A percentile compares a stretch with the other conserved stretches of the same genome.
Evolutionary conservation across 208 protist species (phyloP).

Genomic region (Trypanosoma melophagium): DNA sequence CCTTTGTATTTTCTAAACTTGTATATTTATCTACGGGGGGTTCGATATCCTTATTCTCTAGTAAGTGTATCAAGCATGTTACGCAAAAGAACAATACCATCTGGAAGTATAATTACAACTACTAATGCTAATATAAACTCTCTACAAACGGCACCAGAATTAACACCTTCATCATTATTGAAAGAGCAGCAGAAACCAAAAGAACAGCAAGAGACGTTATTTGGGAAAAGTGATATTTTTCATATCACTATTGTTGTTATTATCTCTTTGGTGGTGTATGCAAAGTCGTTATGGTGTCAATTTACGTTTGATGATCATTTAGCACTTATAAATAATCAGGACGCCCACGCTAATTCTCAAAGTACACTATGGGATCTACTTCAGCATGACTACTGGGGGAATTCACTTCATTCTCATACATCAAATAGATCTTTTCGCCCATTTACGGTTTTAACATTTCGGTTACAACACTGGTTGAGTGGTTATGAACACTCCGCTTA

Average conservation of each 20-base stretch:
- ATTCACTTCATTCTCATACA: slow-evolving; percentile 30
- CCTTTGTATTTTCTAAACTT: too few relatives aligned
- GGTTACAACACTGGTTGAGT: slow-evolving; percentile 59
- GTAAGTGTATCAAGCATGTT: too few relatives aligned
- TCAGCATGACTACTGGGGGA: slow-evolving; percentile 72
- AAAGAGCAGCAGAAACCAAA: too few relatives aligned
- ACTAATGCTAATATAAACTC: too few relatives aligned
- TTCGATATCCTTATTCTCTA: too few relatives aligned
- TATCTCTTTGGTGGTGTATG: slow-evolving; percentile 33
- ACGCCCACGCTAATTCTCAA: slow-evolving; percentile 29
- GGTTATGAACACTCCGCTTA: slow-evolving; percentile 43
- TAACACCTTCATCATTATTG: too few relatives aligned
- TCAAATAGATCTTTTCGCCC: slow-evolving; percentile 67
- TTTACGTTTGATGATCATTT: slow-evolving; percentile 76
- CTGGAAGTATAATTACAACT: too few relatives aligned
- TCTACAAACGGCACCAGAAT: too few relatives aligned
- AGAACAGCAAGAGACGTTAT: too few relatives aligned
- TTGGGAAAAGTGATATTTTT: slow-evolving; percentile 5
- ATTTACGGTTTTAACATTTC: slow-evolving; percentile 61
- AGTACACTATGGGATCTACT: slow-evolving; percentile 37
- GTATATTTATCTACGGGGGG: too few relatives aligned
- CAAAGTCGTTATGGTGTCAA: slow-evolving; percentile 31
- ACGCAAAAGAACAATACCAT: too few relatives aligned
- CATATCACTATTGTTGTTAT: slow-evolving; percentile 20
- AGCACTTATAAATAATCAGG: slow-evolving; percentile 49